phyloP scores from a whole-genome alignment of 495 filamentous ascomycete genomes.

The Neurospora pannonica region DNA sequence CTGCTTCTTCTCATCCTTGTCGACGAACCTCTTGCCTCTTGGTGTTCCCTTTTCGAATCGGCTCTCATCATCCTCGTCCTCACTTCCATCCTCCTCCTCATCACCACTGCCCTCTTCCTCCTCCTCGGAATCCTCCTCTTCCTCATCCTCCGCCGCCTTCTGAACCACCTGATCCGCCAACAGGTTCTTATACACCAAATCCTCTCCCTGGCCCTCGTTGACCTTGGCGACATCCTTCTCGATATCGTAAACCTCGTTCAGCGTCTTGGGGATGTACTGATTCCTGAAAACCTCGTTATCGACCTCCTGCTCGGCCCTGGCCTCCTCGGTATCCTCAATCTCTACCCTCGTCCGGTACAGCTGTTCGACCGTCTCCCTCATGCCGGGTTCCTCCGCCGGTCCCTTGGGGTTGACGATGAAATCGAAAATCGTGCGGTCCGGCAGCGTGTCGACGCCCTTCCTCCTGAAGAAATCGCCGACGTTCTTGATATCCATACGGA shows the following conservation, averaged over 20 bases:
- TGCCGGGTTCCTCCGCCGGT: conserved; percentile 34
- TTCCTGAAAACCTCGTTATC: conserved; percentile 89
- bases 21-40: conserved; percentile 79
- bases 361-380: conserved; percentile 35
- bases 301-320: conserved; percentile 47
- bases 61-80: conserved; percentile 31
- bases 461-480: conserved; percentile 81
- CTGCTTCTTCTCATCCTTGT: conserved; percentile 81
- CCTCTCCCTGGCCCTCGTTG: conserved; percentile 56
- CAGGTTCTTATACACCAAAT: conserved; percentile 71
- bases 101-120: conserved; percentile 40
- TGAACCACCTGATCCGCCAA: conserved; percentile 57
- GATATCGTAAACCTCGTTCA: conserved; percentile 92
- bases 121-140: conserved; percentile 27
- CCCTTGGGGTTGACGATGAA: conserved; percentile 62
- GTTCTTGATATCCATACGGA: conserved; percentile 97
- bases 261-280: conserved; percentile 87
- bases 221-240: conserved; percentile 80
- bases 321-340: conserved; percentile 32
- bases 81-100: conserved; percentile 13
- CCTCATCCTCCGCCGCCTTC: conserved; percentile 29
- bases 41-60: conserved; percentile 57
- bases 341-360: conserved; percentile 30
- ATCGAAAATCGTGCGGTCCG: conserved; percentile 64
- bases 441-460: conserved; percentile 68